These are phyloP conservation scores for Vitis labrusca DNA, from an alignment of 164 flowering plant species.

Conservation along the genomic window DNA sequence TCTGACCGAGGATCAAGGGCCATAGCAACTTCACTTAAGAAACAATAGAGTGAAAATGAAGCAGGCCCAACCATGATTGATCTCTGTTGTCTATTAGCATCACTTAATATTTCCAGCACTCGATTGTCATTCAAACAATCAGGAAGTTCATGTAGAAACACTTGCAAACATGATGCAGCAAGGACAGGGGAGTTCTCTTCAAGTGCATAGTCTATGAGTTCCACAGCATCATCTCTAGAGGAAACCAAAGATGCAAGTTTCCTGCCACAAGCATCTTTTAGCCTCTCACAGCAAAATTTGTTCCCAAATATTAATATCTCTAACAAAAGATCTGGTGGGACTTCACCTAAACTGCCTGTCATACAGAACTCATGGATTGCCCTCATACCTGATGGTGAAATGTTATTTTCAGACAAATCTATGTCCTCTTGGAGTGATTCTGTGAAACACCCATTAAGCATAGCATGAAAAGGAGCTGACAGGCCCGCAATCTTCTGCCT, in stretches of 20 bases:
- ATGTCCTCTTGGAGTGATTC: conserved; percentile 75
- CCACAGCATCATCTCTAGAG: conserved; percentile 75
- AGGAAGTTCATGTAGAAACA: conserved; percentile 77
- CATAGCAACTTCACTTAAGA: conserved; percentile 81
- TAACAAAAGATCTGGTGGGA: conserved; percentile 57
- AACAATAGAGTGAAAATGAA: conserved; percentile 79
- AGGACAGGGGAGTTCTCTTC: conserved; percentile 73
- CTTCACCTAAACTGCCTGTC: conserved; percentile 56
- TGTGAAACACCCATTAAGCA: conserved; percentile 88
- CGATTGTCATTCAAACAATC: conserved; percentile 64
- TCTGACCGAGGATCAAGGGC: conserved; percentile 66
- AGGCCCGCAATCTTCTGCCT: conserved; percentile 73
- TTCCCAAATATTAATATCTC: conserved; percentile 84
- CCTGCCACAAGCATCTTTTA: conserved; percentile 90
- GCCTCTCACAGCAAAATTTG: conserved; percentile 85
- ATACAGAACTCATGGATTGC: conserved; percentile 61
- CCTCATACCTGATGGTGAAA: conserved; percentile 70
- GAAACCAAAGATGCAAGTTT: conserved; percentile 75
- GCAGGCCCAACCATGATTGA: conserved; percentile 71
- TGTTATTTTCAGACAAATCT: conserved; percentile 79
- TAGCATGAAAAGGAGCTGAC: conserved; percentile 82
- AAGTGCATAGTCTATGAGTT: conserved; percentile 77
- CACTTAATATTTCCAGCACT: conserved; percentile 59
- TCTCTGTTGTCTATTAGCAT: conserved; percentile 48
- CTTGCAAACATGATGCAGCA: conserved; percentile 95